A percentile compares a stretch with the other conserved stretches of the same genome.
Evolutionary conservation across 768 basidiomycete species (phyloP).

Genomic region (Tulasnella sp.): DNA sequence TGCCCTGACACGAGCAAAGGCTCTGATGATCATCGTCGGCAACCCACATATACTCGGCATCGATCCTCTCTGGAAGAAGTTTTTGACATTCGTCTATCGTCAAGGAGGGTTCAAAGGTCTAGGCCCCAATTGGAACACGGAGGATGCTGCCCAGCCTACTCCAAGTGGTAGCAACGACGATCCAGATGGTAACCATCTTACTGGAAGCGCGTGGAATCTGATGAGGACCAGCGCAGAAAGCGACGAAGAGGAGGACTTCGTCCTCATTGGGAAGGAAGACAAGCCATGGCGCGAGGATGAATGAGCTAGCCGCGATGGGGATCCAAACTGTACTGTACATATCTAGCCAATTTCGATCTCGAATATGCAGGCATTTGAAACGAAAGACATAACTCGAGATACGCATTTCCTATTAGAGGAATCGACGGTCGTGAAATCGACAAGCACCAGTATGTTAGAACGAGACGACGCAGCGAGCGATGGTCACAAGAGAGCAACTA

Average conservation of each 20-base stretch:
- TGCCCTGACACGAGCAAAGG: neutral
- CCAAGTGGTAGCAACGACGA: neutral
- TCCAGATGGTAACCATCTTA: too few species aligned
- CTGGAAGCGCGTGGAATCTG: too few species aligned
- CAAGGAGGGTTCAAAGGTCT: neutral
- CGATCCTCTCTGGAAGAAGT: neutral
- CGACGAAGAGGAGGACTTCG: slow-evolving; percentile 15
- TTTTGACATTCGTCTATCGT: neutral
- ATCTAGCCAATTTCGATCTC: too few species aligned
- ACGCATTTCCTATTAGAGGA: too few species aligned
- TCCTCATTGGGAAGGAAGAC: slow-evolving; percentile 19
- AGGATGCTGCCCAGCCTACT: neutral
- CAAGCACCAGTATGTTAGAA: too few species aligned
- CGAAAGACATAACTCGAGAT: too few species aligned
- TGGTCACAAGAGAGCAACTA: too few species aligned
- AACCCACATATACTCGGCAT: neutral
- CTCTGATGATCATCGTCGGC: slow-evolving; percentile 3
- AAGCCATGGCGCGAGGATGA: slow-evolving; percentile 33
- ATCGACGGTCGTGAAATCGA: too few species aligned
- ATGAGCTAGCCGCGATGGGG: neutral
- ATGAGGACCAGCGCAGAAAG: neutral
- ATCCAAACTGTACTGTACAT: too few species aligned
- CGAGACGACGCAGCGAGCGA: too few species aligned
- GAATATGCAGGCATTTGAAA: too few species aligned
- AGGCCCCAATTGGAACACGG: neutral